Evolutionary conservation across 2,329 filamentous ascomycete species (phyloP), one percentile per base, ranked within the genome.

Genomic region (Trichophyton benhamiae): DNA sequence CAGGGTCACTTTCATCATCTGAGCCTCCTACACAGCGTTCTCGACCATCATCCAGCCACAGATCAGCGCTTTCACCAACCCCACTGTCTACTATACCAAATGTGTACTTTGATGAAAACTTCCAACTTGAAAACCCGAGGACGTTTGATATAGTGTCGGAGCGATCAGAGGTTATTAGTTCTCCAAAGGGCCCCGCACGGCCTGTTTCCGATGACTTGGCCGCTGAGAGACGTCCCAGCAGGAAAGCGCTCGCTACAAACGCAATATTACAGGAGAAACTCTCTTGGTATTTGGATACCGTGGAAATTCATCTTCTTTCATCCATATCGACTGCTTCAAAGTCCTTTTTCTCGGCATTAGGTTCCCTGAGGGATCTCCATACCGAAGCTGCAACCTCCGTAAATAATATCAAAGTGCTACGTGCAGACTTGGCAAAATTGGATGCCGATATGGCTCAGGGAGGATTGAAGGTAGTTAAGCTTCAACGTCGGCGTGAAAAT

Each of bases 231-330:
- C 61, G 41, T 20, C 61, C 61, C 2, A 62, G 79, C 7, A 83
- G 92, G 63, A 97, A 96, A 72, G 88, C 89, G 0, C 79, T 99
- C 30, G 92, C 92, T 6, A 96, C 91, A 0, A 99, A 99, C 74
- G 94, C 94, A 0, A 99, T 99, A 62, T 74, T 99, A 41, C 94
- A 99, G 72, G 94, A 99, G 74, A 99, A 99, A 74, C 79, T 99
- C 11, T 97, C 94, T 0, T 99, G 94, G 94, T 99, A 99, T 73
- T 96, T 99, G 91, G 94, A 99, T 72, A 99, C 94, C 0, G 91
- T 99, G 22, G 94, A 99, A 72, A 90, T 99, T 60, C 94, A 99
- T 72, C 79, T 99, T 6, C 96, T 99, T 67, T 90, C 89, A 36
- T 96, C 91, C 0, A 99, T 99, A 65, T 97, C 92, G 1, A 91